Evolutionary conservation across 371 early-diverging fungal genomes (phyloP), one percentile per base, ranked within the genome.

Genomic region (Coemansia sp.): DNA sequence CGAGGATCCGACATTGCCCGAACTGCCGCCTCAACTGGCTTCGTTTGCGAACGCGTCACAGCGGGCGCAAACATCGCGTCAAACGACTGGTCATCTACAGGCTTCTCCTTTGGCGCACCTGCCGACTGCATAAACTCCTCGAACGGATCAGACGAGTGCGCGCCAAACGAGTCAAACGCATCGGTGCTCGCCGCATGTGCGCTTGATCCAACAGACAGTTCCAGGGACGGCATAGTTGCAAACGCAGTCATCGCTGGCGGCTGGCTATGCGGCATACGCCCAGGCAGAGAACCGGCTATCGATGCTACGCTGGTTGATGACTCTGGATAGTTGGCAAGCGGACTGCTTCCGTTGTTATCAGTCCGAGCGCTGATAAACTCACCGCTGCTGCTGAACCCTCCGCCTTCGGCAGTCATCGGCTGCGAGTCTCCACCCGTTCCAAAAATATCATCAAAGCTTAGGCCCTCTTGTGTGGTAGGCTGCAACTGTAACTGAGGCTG

Each of bases 371-470:
- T 62, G 20, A 52, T 20, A 33, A 62, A 62, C 30, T 42, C 55
- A 14, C 30, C 60, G 48, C 25, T 59, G 20, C 58, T 58, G 40
- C 59, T 58, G 26, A 68, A 62, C 18, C 63, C 59, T 12, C 39
- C 59, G 37, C 52, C 60, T 12, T 44, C 48, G 5, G 64, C 64
- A 11, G 77, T 68, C 44, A 57, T 51, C 4, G 62, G 62, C 23
- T 57, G 63, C n/a, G 55, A 54, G 2, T 61, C 44, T 18, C 59
- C 77, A 11, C 57, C 64, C 2, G 67, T 62, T 26, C 78, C 79
- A 62, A 78, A 78, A 18, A 78, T 56, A 37, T 78, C 79, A n/a
- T 78, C 79, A 64, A 78, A 78, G 68, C 79, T 78, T 11, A 59
- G 67, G 1, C 53, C 53, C 40, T 72, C 68, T 1, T 50, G 63